phyloP scores from a whole-genome alignment of 257 asterid genomes.

The Marsdenia floribunda region DNA sequence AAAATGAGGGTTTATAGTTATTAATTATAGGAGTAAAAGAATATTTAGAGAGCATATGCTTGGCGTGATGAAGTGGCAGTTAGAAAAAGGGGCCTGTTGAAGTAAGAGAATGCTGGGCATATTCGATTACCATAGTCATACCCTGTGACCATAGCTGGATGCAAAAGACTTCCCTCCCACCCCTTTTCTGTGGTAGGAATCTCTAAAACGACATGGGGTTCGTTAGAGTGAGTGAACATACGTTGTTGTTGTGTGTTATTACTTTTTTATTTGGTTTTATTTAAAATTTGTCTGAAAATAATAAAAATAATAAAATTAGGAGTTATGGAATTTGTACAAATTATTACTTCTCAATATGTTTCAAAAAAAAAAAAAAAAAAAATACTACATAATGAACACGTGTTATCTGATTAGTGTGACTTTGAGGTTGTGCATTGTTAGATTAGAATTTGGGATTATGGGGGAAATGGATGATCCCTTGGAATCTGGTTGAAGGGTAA shows the following conservation, averaged over 20 bases:
- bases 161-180: slow-evolving; percentile 2
- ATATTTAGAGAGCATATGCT: slow-evolving; percentile 88
- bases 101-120: slow-evolving; percentile 58
- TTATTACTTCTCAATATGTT: too few species aligned
- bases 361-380: not conserved
- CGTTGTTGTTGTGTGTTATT: too few species aligned
- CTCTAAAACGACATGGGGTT: not conserved
- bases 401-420: not conserved
- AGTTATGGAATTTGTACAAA: too few species aligned
- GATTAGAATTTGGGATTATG: slow-evolving; percentile 16
- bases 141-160: slow-evolving; percentile 15
- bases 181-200: not conserved
- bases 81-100: slow-evolving; percentile 26
- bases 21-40: slow-evolving; percentile 18
- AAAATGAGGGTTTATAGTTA: not conserved
- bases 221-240: too few species aligned
- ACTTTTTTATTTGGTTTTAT: too few species aligned
- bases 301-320: too few species aligned
- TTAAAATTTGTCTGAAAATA: too few species aligned
- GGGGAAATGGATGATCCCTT: slow-evolving; percentile 33
- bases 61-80: slow-evolving; percentile 62
- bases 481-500: slow-evolving; percentile 26
- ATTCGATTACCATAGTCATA: slow-evolving; percentile 42
- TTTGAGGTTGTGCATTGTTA: slow-evolving; percentile 15
- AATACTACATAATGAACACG: not conserved